Evolutionary conservation across 305 asterid species (phyloP).

Genomic region (Solanum hybrid): DNA sequence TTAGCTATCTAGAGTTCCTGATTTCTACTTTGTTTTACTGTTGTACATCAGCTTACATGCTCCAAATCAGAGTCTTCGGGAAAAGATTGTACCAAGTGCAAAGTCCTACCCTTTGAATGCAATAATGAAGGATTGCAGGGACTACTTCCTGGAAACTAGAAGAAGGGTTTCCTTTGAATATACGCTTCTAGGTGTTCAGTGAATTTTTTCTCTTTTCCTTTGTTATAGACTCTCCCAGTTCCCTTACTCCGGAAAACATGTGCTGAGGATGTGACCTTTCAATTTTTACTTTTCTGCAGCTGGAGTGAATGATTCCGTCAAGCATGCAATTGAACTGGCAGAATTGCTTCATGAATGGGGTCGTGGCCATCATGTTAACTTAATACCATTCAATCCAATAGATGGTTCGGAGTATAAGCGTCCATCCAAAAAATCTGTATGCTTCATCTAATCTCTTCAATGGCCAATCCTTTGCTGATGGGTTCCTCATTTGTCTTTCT

Average conservation of each 20-base stretch:
- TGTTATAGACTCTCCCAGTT: neutral
- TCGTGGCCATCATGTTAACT: constrained; percentile 78
- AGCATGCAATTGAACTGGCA: constrained; percentile 72
- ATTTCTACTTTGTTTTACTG: neutral
- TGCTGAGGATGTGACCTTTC: neutral
- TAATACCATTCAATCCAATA: constrained; percentile 79
- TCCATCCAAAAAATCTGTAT: constrained; percentile 65
- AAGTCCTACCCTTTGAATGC: constrained; percentile 87
- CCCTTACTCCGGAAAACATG: neutral
- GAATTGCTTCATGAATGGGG: constrained; percentile 86
- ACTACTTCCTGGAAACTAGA: constrained; percentile 71
- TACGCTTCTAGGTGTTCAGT: constrained; percentile 61
- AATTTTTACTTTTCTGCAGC: constrained; percentile 36
- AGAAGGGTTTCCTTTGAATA: constrained; percentile 89
- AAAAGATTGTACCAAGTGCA: constrained; percentile 83
- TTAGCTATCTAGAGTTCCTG: neutral
- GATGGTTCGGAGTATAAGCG: constrained; percentile 75
- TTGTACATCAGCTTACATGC: constrained; percentile 67
- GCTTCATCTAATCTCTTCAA: constrained; percentile 9
- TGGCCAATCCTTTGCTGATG: neutral
- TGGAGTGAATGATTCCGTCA: constrained; percentile 68
- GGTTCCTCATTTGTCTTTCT: neutral
- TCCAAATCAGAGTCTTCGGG: constrained; percentile 85
- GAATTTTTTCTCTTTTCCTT: neutral
- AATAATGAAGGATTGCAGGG: constrained; percentile 87